Base-by-base conservation (phyloP, 2,329 filamentous ascomycete genomes). In the Monosporascus sp. region DNA sequence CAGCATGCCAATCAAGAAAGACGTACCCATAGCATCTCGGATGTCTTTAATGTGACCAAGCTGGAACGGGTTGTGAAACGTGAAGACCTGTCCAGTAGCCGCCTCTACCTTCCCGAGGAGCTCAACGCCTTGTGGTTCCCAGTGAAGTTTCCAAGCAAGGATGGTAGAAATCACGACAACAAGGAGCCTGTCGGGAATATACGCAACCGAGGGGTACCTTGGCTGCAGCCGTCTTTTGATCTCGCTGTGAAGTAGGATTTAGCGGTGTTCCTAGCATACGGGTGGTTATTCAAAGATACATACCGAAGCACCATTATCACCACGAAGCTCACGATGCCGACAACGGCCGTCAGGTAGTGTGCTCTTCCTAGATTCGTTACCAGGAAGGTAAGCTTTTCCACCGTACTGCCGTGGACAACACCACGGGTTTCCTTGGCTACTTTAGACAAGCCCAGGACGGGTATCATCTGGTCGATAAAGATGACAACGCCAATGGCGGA, bases 401-500 rank as follows among this genome's bases (percentile, higher is more conserved):
- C 79, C 50, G 87, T 92, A 69, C 90, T 97, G 17, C 90, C 91
- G 66, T 97, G 93, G 44, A 83, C 82, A 2, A 91, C 82, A n/a
- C 82, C 79, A 2, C 76, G 75, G 2, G 70, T 67, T 17, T 86
- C 73, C 50, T 83, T 84, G 0, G 91, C 90, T 19, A 84, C 71
- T 1, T 79, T 74, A 38, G 78, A 80, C 22, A 99, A 78, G 1
- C 94, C 94, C 63, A 96, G 80, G 70, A 97, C 91, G 0, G 93
- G 92, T 51, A 97, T 89, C 45, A 96, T 76, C 72, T 99, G 94
- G 69, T 97, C 94, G 37, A 97, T 90, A 40, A 95, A 85, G 67
- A 99, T 97, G 59, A 97, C 92, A 52, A 97, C 90, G 48, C 94
- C 94, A 67, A 99, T 95, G 49, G 94, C 94, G 53, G 90, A 96